Conservation (phyloP, 106 monocot genomes). For the Acanthochlamys bracteata region DNA sequence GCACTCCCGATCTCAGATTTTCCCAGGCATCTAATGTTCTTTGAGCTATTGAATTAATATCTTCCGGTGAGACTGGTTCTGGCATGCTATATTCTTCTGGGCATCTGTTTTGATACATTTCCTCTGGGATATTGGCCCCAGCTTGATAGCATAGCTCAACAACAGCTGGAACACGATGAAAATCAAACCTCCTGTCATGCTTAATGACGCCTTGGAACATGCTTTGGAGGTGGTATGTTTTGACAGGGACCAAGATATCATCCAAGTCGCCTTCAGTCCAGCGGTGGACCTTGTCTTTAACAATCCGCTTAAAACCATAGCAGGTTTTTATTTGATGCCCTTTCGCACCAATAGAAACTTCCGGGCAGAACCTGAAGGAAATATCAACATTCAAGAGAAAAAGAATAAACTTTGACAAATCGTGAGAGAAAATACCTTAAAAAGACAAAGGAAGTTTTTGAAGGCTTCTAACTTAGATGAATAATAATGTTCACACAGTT, state of each 20-base stretch:
- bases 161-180: slow-evolving; percentile 56
- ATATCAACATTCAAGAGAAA: slow-evolving; percentile 1
- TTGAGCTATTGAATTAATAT: slow-evolving; percentile 33
- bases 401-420: too few relatives aligned
- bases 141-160: slow-evolving; percentile 83
- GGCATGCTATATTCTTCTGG: neutral
- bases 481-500: too few relatives aligned
- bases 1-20: slow-evolving; percentile 51
- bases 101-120: slow-evolving; percentile 10
- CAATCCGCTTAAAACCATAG: slow-evolving; percentile 56
- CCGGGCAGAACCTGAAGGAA: slow-evolving; percentile 60
- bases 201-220: slow-evolving; percentile 68
- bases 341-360: slow-evolving; percentile 52
- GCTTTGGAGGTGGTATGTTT: slow-evolving; percentile 53
- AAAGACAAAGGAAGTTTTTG: too few relatives aligned
- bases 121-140: slow-evolving; percentile 43
- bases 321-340: slow-evolving; percentile 79
- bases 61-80: neutral
- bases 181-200: slow-evolving; percentile 76
- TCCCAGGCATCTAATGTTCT: slow-evolving; percentile 76
- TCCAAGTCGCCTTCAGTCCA: slow-evolving; percentile 45
- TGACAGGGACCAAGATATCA: slow-evolving; percentile 57
- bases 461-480: too few relatives aligned
- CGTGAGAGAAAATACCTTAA: too few relatives aligned
- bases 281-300: slow-evolving; percentile 35